Evolutionary conservation across 306 rosid species (phyloP), one percentile per base, ranked within the genome.

Genomic region (Hippophae rhamnoides): DNA sequence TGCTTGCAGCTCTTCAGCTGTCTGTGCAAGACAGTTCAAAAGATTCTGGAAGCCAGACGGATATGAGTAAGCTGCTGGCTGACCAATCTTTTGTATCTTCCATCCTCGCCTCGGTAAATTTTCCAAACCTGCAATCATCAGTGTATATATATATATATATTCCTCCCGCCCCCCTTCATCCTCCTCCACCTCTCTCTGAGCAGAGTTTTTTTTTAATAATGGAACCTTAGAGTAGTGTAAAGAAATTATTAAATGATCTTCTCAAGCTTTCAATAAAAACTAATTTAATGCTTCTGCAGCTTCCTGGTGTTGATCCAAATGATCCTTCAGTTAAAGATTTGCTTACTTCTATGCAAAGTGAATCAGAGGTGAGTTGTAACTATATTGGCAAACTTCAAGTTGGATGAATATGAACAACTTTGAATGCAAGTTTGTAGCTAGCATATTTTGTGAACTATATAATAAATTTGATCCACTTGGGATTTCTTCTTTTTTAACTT

Each of bases 221-320:
- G 23, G 23, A 18, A 18, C 25, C 60, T 70, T 63, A 10, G 2
- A n/a, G 13, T 13, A 51, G 49, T 10, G 13, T 42, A 56, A 60
- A 56, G 50, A 13, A 49, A 62, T 45, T 61, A 66, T 63, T 14
- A 61, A 73, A 61, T 60, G 43, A 25, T 65, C 40, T 68, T 27
- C 25, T 23, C 6, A 41, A 43, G 52, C 58, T 65, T 53, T 58
- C 40, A 53, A 23, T 54, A 44, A 56, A 58, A 65, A 26, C 18
- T 72, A 43, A 58, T 64, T 62, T 46, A 61, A 60, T 74, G 60
- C 61, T 74, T 69, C 56, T 72, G 82, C 83, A 93, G 99, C 99
- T 93, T 86, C 99, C 99, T 3, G 99, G 97, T 41, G 99, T 93
- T 61, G 97, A 93, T 60, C 95, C 97, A 66, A 89, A 93, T 64